Percentiles rank a stretch among this genome's conserved stretches.
phyloP scores from a whole-genome alignment of 2,329 filamentous ascomycete genomes.

The Talaromyces sp. region DNA sequence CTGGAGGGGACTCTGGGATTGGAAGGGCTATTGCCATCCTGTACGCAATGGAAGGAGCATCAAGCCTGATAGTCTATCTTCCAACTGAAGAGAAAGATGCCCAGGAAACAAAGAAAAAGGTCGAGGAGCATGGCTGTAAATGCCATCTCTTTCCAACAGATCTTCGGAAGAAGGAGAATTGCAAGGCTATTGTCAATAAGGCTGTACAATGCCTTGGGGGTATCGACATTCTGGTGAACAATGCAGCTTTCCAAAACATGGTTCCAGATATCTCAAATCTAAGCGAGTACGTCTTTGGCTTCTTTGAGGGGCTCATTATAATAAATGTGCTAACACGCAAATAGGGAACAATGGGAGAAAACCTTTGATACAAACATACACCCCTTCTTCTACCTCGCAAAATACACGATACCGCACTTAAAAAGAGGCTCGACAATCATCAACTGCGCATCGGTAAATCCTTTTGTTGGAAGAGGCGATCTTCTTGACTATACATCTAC shows the following conservation, averaged over 20 bases:
- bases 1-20: slow-evolving; percentile 75
- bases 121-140: slow-evolving; percentile 62
- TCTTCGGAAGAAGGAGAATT: slow-evolving; percentile 60
- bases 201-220: slow-evolving; percentile 61
- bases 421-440: slow-evolving; percentile 70
- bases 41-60: slow-evolving; percentile 75
- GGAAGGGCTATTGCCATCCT: slow-evolving; percentile 70
- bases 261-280: slow-evolving; percentile 65
- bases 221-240: slow-evolving; percentile 65
- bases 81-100: slow-evolving; percentile 73
- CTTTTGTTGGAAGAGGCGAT: slow-evolving; percentile 73
- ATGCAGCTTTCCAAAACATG: slow-evolving; percentile 72
- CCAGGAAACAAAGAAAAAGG: slow-evolving; percentile 64
- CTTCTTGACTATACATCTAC: slow-evolving; percentile 77
- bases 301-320: neutral
- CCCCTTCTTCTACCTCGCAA: slow-evolving; percentile 73
- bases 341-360: slow-evolving; percentile 68
- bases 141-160: slow-evolving; percentile 62
- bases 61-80: slow-evolving; percentile 67
- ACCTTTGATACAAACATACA: slow-evolving; percentile 84
- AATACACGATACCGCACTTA: slow-evolving; percentile 72
- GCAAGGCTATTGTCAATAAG: slow-evolving; percentile 62
- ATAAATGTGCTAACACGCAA: neutral
- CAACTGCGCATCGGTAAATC: slow-evolving; percentile 81
- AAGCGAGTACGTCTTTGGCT: slow-evolving; percentile 52